Evolutionary conservation across 192 early-diverging fungal species (phyloP), one percentile per base, ranked within the genome.

Genomic region (Allomyces macrogynus): DNA sequence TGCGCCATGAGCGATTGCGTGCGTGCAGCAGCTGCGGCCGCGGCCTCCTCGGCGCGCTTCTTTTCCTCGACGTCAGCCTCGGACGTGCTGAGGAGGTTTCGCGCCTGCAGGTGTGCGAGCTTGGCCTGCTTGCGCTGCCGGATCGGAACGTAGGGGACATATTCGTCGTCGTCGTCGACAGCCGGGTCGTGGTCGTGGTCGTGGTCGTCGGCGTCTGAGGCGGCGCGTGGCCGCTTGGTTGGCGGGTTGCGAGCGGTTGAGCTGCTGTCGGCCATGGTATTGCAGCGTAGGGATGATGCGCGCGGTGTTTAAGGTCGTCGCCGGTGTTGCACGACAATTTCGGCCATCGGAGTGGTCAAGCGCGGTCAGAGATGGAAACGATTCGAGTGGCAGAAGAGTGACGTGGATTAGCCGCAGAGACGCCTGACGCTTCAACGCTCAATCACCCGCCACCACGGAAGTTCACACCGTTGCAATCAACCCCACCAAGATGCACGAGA

Each of bases 81-180:
- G 20, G 49, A 57, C 20, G 49, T n/a, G 49, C 49, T 57, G 49
- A 57, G 12, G 0, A 57, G 49, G 49, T 57, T 57, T 7, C 49
- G 49, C 16, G 70, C 64, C 42, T 64, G 69, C 25, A 77, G 72
- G 60, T 77, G 77, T 40, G 72, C 70, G 12, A 74, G 65, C 65
- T 83, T 82, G 54, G 84, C 81, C 8, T 77, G 70, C 44, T 80
- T 75, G 18, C 88, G 79, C 65, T 84, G 76, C 44, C 80, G 75
- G 18, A 89, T 70, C 10, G 88, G 85, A 10, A 90, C 84, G 68
- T 90, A 90, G 1, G 87, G 87, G n/a, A 82, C 80, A 66, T 87
- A 88, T n/a, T n/a, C n/a, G 63, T 83, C 75, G 12, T 84, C 84
- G 10, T 76, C 77, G 3, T 71, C 26, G 5, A n/a, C 49, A n/a